Evolutionary conservation across 2,329 filamentous ascomycete species (phyloP), one percentile per base, ranked within the genome.

Genomic region (Ascochyta pisi): DNA sequence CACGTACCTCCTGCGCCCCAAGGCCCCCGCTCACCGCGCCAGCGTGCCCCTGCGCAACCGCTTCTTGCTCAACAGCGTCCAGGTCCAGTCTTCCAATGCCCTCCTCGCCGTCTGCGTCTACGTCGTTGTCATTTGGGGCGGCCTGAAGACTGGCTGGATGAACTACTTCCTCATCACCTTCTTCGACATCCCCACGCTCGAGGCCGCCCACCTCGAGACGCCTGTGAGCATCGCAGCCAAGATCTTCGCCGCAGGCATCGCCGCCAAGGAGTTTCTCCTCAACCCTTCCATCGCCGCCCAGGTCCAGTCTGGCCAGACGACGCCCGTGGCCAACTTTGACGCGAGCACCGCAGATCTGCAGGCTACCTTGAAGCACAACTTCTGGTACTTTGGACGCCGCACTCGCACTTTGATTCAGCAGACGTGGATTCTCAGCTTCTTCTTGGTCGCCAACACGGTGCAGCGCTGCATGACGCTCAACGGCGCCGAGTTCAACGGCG

Each of bases 231-330:
- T 82, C 10, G 43, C 86, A 34, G 74, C 83, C 37, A 81, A 83
- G 8, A 81, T 90, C 43, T 76, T 92, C 3, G 86, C 88, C 1
- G 82, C 90, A 16, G 93, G 92, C 3, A 80, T 86, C 58, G 89
- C 91, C 0, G 87, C 89, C 4, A 86, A 86, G 58, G 83, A 84
- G 41, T 94, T 96, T 73, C 85, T 97, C 63, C 96, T 96, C 73
- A 84, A 86, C 35, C 87, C 89, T 2, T 83, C 86, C 22, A 83
- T 85, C 16, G 78, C 82, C 80, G 81, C 81, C 45, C 80, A 81
- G 5, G 81, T 83, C 0, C 83, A 81, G 24, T 78, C 77, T 24
- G 81, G 78, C 4, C 64, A 71, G 10, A 59, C 66, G 7, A 64
- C 86, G 58, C 81, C 81, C 50, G 76, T 81, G 49, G 77, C 81